These are phyloP conservation scores for Saccharomycopsis vini DNA, from an alignment of 805 yeast species.

Conservation along the genomic window DNA sequence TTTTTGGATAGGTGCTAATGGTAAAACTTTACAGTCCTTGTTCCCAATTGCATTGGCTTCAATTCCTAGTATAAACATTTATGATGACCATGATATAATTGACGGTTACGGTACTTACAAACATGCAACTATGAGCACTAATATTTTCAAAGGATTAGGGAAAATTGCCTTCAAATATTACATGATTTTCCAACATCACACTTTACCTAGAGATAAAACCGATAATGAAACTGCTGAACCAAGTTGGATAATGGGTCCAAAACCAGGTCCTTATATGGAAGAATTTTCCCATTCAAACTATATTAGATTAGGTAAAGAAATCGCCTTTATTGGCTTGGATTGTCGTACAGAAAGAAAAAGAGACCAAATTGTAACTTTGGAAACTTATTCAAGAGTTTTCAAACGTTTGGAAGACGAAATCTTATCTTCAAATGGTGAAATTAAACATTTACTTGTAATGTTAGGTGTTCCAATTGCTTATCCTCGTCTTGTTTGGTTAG, in stretches of 20 bases:
- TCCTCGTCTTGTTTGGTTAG: constrained; percentile 89
- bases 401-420: constrained; percentile 51
- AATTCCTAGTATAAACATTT: constrained; percentile 80
- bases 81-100: constrained; percentile 93
- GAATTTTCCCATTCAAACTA: constrained; percentile 60
- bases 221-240: constrained; percentile 33
- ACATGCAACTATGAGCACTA: constrained; percentile 63
- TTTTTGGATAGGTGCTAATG: constrained; percentile 63
- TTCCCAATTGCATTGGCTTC: constrained; percentile 71
- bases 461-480: constrained; percentile 93
- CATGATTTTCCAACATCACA: constrained; percentile 86
- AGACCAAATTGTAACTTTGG: constrained; percentile 42
- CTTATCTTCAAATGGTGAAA: constrained; percentile 36
- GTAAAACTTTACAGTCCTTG: constrained; percentile 55
- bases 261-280: constrained; percentile 59
- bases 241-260: constrained; percentile 54
- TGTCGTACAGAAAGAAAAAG: constrained; percentile 85
- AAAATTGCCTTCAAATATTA: constrained; percentile 75
- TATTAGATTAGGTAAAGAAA: constrained; percentile 63
- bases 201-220: constrained; percentile 37
- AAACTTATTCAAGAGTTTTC: constrained; percentile 55
- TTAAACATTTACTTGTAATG: constrained; percentile 72
- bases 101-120: constrained; percentile 92
- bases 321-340: constrained; percentile 73
- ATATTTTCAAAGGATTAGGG: constrained; percentile 66